Percentiles rank a stretch among this genome's conserved stretches.
phyloP scores from a whole-genome alignment of 164 flowering plant species.

The Piper longum region DNA sequence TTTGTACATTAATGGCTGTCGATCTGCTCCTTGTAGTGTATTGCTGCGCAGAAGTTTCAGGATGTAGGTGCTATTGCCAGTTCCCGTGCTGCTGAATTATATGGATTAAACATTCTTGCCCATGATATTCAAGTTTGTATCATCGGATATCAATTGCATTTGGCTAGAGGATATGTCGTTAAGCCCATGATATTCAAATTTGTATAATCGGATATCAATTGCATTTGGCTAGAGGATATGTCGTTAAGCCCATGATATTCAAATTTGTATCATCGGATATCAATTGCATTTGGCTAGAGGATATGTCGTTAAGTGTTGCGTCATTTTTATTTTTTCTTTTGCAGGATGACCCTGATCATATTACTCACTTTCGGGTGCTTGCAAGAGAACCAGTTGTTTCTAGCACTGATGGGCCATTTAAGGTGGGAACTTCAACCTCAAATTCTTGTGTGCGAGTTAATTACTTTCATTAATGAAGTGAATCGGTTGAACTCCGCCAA shows the following conservation, averaged over 20 bases:
- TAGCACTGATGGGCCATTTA: slow-evolving; percentile 60
- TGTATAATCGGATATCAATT: background rate
- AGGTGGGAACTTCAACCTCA: slow-evolving; percentile 23
- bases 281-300: background rate
- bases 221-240: too few species aligned
- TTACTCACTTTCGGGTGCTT: slow-evolving; percentile 84
- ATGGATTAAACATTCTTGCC: slow-evolving; percentile 66
- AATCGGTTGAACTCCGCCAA: background rate
- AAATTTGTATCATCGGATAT: slow-evolving; percentile 29
- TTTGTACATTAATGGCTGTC: background rate
- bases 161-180: too few species aligned
- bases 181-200: slow-evolving; percentile 40
- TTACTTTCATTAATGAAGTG: too few species aligned
- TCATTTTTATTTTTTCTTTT: slow-evolving; percentile 5
- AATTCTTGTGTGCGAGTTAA: background rate
- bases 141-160: background rate
- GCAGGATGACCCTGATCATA: slow-evolving; percentile 75
- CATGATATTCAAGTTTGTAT: slow-evolving; percentile 68
- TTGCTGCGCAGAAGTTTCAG: slow-evolving; percentile 54
- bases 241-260: slow-evolving; percentile 78
- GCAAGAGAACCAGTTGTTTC: slow-evolving; percentile 91
- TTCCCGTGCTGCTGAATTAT: slow-evolving; percentile 56
- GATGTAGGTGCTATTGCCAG: slow-evolving; percentile 93
- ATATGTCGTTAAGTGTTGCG: background rate
- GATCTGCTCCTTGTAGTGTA: slow-evolving; percentile 20